Base-by-base conservation (phyloP, 805 yeast genomes). In the Suhomyces emberorum region DNA sequence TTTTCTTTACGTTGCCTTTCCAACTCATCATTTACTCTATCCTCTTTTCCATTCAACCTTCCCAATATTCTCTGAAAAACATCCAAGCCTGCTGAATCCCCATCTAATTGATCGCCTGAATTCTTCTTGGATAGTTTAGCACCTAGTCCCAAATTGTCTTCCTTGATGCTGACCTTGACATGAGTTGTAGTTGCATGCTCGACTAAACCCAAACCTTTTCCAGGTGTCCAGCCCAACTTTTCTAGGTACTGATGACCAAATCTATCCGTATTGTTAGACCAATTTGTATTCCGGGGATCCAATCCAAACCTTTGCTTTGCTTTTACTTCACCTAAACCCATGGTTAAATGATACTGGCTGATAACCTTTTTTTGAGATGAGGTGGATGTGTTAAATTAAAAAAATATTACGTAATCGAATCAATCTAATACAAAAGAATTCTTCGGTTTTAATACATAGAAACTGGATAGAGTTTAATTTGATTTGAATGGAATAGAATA, bases 211-310 rank as follows among this genome's bases (percentile, higher is more conserved):
- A 91, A 71, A 6, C 98, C 98, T 43, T 69, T 65, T 14, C 98
- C 98, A 2, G 95, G 95, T 35, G 69, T 73, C 98, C 98, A 91
- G 12, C 98, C 98, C 54, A 81, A 67, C 47, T 77, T 81, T 43
- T 79, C 79, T 41, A 91, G 59, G 59, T 88, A 88, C 51, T 83
- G 77, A 57, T 85, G 96, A 0, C 98, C 98, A 53, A 91, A 91
- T 34, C 96, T 65, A 3, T 70, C 68, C 0, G 82, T 79, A 51
- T 87, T 86, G 54, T 88, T 88, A 17, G 96, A 83, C 98, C 98
- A 91, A 43, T 79, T 76, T 1, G 96, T 89, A 54, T 91, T 91
- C 54, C 98, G 70, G 12, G 98, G 98, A 63, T 91, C 98, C 24
- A 73, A 63, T 8, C 98, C 97, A 57, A 89, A 83, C 52, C 93